phyloP scores from a whole-genome alignment of 768 basidiomycete species.

The Mycena leptocephala region DNA sequence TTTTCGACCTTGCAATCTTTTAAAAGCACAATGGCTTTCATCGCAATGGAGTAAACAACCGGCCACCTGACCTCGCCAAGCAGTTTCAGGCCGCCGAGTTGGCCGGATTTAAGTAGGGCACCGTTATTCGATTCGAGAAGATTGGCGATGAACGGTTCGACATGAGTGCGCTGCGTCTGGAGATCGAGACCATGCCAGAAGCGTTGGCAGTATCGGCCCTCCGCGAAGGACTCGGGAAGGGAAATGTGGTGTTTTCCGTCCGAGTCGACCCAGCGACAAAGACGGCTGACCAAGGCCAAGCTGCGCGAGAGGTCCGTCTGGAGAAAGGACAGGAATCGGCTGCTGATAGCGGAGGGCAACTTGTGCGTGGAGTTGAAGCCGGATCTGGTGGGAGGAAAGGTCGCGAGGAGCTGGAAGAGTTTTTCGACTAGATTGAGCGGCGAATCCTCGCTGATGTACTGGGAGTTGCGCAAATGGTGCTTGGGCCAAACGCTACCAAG shows the following conservation, averaged over 20 bases:
- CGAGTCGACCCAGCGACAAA: too few relatives aligned
- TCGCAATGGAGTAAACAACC: constrained; percentile 27
- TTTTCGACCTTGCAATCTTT: too few relatives aligned
- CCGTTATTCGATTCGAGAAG: constrained; percentile 29
- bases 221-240: too few relatives aligned
- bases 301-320: too few relatives aligned
- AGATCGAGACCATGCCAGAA: too few relatives aligned
- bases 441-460: constrained; percentile 30
- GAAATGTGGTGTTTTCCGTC: too few relatives aligned
- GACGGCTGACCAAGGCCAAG: too few relatives aligned
- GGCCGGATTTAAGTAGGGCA: constrained; percentile 31
- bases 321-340: too few relatives aligned
- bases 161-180: too few relatives aligned
- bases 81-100: constrained; percentile 18
- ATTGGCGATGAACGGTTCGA: constrained; percentile 33
- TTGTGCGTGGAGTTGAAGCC: constrained; percentile 14
- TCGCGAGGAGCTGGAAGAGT: constrained; percentile 33
- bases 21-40: too few relatives aligned
- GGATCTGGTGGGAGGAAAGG: constrained; percentile 27
- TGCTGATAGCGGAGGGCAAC: constrained; percentile 21
- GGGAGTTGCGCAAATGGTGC: constrained; percentile 29
- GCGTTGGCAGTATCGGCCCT: too few relatives aligned
- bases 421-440: constrained; percentile 34
- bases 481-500: constrained; percentile 32
- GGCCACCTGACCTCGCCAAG: constrained; percentile 31